Base-by-base conservation (phyloP, 2,329 filamentous ascomycete genomes). In the Talaromyces marneffei region DNA sequence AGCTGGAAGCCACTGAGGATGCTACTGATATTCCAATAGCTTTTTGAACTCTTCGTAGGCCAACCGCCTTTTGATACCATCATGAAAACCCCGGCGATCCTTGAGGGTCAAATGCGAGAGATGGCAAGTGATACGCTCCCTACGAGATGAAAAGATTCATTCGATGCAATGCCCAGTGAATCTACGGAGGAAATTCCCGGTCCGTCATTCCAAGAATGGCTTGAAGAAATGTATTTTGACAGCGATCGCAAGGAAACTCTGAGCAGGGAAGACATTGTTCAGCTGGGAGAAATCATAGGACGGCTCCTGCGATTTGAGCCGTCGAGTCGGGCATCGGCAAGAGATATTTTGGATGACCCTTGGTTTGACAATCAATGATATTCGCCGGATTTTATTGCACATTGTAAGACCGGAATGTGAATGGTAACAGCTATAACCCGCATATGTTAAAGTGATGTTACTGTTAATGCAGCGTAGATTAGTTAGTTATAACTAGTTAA, bases 31-130 rank as follows among this genome's bases (percentile, higher is more conserved):
- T 10, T 57, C 18, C 62, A 25, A 42, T 55, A 72, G 74, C 63
- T 78, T 7, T 78, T 78, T 64, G 73, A 78, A 64, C 68, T 78
- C 23, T 66, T 78, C 20, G 66, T 68, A 2, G 74, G 75, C 16
- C 72, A 77, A 50, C 73, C 74, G 9, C 72, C 71, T 2, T 77
- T 78, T 55, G 73, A 76, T 48, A 74, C 66, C 62, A 64, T 75
- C 61, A 66, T 76, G 60, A 67, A 65, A 65, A 76, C 71, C 5
- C 71, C 70, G 16, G 35, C 62, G 31, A 70, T 69, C 9, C 66
- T 78, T 7, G 66, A 74, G 0, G 65, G 59, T 5, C 72, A 78
- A 63, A 77, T 78, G 72, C 66, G 68, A 9, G 71, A 77, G 61
- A 69, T 70, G 46, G 65, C 66, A 20, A 72, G 60, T 54, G 71